phyloP scores from a whole-genome alignment of 2,329 filamentous ascomycete species.

The Neurospora sp. region DNA sequence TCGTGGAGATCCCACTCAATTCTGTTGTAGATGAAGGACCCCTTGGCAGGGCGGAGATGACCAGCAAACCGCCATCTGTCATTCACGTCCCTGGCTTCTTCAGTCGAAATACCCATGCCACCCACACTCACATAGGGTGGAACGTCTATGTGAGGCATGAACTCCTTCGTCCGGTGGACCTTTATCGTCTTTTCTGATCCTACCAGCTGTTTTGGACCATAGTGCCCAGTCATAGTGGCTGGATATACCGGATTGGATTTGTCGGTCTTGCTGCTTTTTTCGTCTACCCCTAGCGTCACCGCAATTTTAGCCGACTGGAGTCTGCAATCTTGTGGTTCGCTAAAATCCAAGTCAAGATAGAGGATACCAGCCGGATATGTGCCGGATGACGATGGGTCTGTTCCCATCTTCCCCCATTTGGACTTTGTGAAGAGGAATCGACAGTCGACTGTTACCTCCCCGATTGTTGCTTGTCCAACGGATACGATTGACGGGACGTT shows the following conservation, averaged over 20 bases:
- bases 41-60: constrained; percentile 7
- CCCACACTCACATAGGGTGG: constrained; percentile 7
- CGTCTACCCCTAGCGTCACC: background rate
- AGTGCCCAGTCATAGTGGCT: constrained; percentile 6
- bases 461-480: constrained; percentile 8
- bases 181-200: constrained; percentile 6
- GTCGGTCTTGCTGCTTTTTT: no score
- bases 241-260: no score
- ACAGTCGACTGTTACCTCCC: constrained; percentile 14
- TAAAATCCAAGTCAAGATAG: constrained; percentile 15
- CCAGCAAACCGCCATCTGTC: background rate
- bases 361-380: constrained; percentile 9
- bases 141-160: constrained; percentile 8
- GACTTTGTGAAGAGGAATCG: constrained; percentile 13
- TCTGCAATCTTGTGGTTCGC: constrained; percentile 11
- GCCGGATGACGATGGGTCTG: no score
- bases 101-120: constrained; percentile 8
- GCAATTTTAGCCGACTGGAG: constrained; percentile 11
- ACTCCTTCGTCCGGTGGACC: constrained; percentile 3
- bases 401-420: constrained; percentile 3
- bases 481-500: constrained; percentile 7
- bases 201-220: constrained; percentile 11
- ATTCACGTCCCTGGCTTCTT: constrained; percentile 1
- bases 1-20: constrained; percentile 12
- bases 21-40: constrained; percentile 7